phyloP scores from a whole-genome alignment of 352 stramenopile species.

The Phytopythium chamaehyphon region DNA sequence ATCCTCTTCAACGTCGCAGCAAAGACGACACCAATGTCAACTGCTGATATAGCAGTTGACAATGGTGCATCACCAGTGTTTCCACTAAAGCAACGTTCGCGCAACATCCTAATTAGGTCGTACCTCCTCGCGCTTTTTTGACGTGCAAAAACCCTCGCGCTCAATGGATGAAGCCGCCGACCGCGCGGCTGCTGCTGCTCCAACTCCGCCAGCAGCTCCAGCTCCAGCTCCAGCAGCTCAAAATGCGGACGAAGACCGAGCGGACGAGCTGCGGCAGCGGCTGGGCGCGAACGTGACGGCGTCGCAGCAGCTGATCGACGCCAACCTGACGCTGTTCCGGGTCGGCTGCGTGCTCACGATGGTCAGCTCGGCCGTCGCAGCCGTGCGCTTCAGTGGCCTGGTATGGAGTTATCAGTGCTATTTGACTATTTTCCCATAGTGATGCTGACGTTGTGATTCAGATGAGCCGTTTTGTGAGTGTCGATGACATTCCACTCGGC shows the following conservation, averaged over 20 bases:
- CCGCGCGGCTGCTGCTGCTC: neutral
- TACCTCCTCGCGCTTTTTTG: too few species aligned
- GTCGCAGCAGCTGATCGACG: slow-evolving; percentile 51
- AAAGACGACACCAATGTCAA: too few species aligned
- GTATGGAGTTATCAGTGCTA: slow-evolving; percentile 24
- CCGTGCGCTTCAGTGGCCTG: slow-evolving; percentile 51
- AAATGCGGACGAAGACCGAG: neutral
- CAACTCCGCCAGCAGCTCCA: neutral
- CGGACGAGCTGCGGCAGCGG: slow-evolving; percentile 12
- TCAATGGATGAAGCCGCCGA: neutral
- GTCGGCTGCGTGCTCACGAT: slow-evolving; percentile 43
- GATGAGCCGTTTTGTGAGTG: slow-evolving; percentile 42
- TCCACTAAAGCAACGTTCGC: too few species aligned
- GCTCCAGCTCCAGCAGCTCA: neutral
- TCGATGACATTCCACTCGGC: slow-evolving; percentile 61
- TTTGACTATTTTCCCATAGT: neutral
- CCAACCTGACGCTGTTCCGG: slow-evolving; percentile 66
- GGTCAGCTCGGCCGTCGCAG: slow-evolving; percentile 31
- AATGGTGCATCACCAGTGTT: too few species aligned
- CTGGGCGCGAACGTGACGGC: slow-evolving; percentile 29
- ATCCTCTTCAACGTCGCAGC: too few species aligned
- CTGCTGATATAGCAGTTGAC: too few species aligned
- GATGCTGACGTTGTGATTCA: slow-evolving; percentile 2
- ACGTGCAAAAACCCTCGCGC: neutral
- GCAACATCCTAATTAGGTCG: too few species aligned